Conservation (phyloP, 2,329 filamentous ascomycete species). For the Calonectria pteridis region DNA sequence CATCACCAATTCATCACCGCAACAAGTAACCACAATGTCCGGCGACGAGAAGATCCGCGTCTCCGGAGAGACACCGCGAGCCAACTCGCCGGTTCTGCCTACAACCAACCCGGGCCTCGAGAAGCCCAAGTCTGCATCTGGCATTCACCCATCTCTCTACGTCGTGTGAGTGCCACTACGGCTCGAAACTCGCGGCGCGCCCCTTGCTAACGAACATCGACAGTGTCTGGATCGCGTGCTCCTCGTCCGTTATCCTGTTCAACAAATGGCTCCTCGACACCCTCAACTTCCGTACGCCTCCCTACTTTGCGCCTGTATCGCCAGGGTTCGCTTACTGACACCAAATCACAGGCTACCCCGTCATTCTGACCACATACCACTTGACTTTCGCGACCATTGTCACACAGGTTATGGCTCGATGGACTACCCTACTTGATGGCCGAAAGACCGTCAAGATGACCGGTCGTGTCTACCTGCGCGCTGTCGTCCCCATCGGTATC, state of each 20-base stretch:
- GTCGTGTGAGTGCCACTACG: slow-evolving; percentile 68
- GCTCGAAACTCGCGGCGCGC: neutral
- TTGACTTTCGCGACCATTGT: slow-evolving; percentile 92
- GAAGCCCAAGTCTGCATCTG: slow-evolving; percentile 75
- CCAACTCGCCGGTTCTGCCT: slow-evolving; percentile 76
- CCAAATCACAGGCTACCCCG: slow-evolving; percentile 69
- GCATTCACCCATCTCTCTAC: slow-evolving; percentile 87
- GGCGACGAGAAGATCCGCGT: slow-evolving; percentile 84
- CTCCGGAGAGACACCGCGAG: slow-evolving; percentile 80
- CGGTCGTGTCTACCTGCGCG: slow-evolving; percentile 89
- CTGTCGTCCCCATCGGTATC: slow-evolving; percentile 93
- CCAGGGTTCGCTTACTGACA: slow-evolving; percentile 33
- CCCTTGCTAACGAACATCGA: slow-evolving; percentile 27
- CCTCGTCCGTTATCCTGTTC: slow-evolving; percentile 96
- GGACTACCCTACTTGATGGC: slow-evolving; percentile 90
- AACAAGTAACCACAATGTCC: slow-evolving; percentile 62
- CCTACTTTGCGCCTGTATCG: neutral
- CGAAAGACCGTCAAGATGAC: slow-evolving; percentile 98
- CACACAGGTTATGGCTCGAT: slow-evolving; percentile 93
- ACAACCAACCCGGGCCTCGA: slow-evolving; percentile 82
- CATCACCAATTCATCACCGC: slow-evolving; percentile 41
- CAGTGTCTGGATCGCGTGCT: slow-evolving; percentile 92
- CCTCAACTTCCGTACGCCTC: slow-evolving; percentile 74
- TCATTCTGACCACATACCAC: slow-evolving; percentile 96
- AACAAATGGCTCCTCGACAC: slow-evolving; percentile 98